Conservation (phyloP, 352 stramenopile species). For the Pythium diclinum region DNA sequence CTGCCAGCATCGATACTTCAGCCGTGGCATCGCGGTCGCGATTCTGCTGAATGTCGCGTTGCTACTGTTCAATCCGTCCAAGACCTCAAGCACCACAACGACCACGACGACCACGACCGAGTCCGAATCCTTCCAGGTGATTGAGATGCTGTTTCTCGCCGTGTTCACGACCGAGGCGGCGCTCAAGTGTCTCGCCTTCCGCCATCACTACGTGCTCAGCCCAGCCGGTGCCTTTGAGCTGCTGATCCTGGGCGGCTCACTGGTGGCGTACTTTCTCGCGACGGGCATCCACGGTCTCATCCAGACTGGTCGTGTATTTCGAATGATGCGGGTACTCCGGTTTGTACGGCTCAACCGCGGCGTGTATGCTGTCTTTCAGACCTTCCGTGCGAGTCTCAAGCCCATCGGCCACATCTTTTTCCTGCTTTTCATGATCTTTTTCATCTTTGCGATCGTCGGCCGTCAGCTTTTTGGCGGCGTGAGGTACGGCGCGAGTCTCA, state of each 20-base stretch:
- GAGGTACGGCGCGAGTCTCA: slow-evolving; percentile 54
- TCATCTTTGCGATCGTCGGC: slow-evolving; percentile 75
- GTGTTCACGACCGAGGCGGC: slow-evolving; percentile 54
- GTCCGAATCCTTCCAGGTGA: slow-evolving; percentile 41
- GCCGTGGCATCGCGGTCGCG: slow-evolving; percentile 41
- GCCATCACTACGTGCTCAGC: slow-evolving; percentile 62
- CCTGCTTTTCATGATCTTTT: slow-evolving; percentile 79
- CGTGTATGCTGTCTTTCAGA: slow-evolving; percentile 77
- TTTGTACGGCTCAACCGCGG: slow-evolving; percentile 72
- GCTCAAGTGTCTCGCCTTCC: slow-evolving; percentile 60
- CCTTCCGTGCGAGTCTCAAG: slow-evolving; percentile 61
- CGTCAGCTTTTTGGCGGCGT: slow-evolving; percentile 73
- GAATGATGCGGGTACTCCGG: slow-evolving; percentile 72
- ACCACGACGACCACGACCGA: neutral
- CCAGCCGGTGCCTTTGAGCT: slow-evolving; percentile 60
- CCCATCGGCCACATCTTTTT: slow-evolving; percentile 79
- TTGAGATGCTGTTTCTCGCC: slow-evolving; percentile 68
- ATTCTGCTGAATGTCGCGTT: slow-evolving; percentile 74
- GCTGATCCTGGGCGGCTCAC: slow-evolving; percentile 54
- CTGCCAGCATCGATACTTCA: slow-evolving; percentile 61
- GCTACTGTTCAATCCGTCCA: slow-evolving; percentile 56
- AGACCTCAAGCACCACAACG: slow-evolving; percentile 18
- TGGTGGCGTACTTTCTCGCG: slow-evolving; percentile 61
- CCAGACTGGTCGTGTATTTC: slow-evolving; percentile 67
- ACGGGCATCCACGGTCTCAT: slow-evolving; percentile 65